phyloP scores from a whole-genome alignment of 2,329 filamentous ascomycete species.

The Daldinia sp. region DNA sequence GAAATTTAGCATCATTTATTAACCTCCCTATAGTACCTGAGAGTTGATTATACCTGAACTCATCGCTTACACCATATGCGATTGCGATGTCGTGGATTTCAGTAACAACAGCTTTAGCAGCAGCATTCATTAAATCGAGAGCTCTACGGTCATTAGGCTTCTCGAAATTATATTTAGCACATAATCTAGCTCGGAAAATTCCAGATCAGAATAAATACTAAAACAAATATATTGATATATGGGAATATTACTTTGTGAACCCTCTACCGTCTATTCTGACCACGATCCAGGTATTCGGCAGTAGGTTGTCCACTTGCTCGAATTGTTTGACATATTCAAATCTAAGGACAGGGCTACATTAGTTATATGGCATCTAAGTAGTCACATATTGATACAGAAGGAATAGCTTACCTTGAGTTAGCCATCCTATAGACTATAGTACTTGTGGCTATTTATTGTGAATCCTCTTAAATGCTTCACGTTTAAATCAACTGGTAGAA shows the following conservation, averaged over 20 bases:
- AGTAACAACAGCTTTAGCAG: slow-evolving; percentile 84
- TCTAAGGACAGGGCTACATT: slow-evolving; percentile 59
- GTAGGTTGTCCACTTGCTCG: slow-evolving; percentile 82
- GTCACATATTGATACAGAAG: neutral
- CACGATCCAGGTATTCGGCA: slow-evolving; percentile 96
- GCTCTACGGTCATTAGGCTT: slow-evolving; percentile 94
- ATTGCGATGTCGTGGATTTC: slow-evolving; percentile 87
- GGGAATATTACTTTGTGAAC: slow-evolving; percentile 82
- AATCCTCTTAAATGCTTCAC: neutral
- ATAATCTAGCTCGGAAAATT: slow-evolving; percentile 69
- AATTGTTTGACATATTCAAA: slow-evolving; percentile 95
- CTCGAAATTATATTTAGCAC: slow-evolving; percentile 82
- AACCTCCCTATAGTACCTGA: neutral
- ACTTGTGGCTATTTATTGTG: too few species aligned
- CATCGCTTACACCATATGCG: slow-evolving; percentile 94
- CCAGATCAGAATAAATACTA: slow-evolving; percentile 22
- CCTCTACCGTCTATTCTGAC: slow-evolving; percentile 93
- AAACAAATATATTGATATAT: neutral
- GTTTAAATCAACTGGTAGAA: neutral
- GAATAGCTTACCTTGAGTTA: slow-evolving; percentile 64
- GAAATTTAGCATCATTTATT: slow-evolving; percentile 38
- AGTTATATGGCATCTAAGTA: slow-evolving; percentile 17
- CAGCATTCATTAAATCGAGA: slow-evolving; percentile 92
- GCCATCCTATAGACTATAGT: slow-evolving; percentile 56
- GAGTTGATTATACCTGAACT: slow-evolving; percentile 74